Base-by-base conservation (phyloP, 306 rosid species). In the Begonia peltatifolia region DNA sequence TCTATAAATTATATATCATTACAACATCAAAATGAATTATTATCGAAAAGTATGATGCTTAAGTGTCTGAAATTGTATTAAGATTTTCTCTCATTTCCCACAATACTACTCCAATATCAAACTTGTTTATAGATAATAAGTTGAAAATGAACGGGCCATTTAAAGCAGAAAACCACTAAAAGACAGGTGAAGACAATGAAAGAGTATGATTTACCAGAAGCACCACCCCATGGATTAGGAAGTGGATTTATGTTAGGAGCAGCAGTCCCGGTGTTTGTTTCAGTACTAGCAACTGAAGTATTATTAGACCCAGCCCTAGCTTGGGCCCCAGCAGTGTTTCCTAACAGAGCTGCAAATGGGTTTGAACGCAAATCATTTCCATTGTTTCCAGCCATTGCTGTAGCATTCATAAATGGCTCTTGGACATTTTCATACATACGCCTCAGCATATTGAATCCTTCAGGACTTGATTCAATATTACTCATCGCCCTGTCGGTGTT, bases 401-500 rank as follows among this genome's bases (percentile, higher is more conserved):
- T 75, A 6, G 86, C 86, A 46, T 75, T 75, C 58, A 79, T 68
- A 59, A 79, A 79, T 11, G 86, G 86, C 56, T 79, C 86, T 72
- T 79, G 86, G 55, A 79, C 79, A 56, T 79, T 79, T 68, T 79
- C 86, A 64, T 79, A 76, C 86, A 79, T 79, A 30, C 86, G 79
- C 59, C 86, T 72, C 42, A 79, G 82, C 86, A 79, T 79, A 63
- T 79, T 79, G 56, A 79, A 79, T 18, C 86, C 86, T 73, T 79
- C 86, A 3, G 86, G 86, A n/a, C 82, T 72, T 35, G 86, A 61
- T 55, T 79, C 86, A 55, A 79, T 79, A 54, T 79, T 79, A 55
- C 86, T 79, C 86, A 79, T 79, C 3, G 86, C 86, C 61, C 86
- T 69, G 60, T 79, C 86, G 22, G 86, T 72, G 67, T 79, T 79